phyloP scores from a whole-genome alignment of 257 asterid species.

The Hygrophila difformis region DNA sequence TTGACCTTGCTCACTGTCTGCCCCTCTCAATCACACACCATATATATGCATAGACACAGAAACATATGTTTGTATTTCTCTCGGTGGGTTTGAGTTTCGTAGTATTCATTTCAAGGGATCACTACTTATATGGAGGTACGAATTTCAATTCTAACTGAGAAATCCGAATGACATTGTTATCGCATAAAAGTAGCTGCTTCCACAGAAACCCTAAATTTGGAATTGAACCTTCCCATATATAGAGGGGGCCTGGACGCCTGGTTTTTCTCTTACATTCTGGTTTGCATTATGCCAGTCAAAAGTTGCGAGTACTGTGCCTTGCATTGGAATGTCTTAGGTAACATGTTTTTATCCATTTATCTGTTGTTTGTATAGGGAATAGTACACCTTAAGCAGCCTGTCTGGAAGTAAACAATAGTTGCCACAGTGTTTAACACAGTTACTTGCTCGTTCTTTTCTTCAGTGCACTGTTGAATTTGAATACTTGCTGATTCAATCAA shows the following conservation, averaged over 20 bases:
- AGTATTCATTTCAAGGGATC: conserved; percentile 5
- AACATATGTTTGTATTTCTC: not conserved
- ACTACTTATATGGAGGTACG: not conserved
- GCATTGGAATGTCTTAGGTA: conserved; percentile 13
- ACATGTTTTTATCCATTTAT: conserved; percentile 7
- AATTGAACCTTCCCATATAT: not conserved
- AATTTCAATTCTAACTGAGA: not conserved
- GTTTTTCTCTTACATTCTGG: not conserved
- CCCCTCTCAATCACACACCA: not conserved
- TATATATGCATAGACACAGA: too few relatives aligned
- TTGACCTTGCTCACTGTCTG: not conserved
- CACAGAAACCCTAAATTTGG: conserved; percentile 28
- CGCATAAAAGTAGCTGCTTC: not conserved
- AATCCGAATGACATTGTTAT: too few relatives aligned
- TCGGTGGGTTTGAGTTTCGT: not conserved
- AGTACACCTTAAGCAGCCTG: conserved; percentile 14
- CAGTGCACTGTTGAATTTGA: not conserved
- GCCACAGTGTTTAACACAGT: conserved; percentile 11
- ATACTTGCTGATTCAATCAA: too few relatives aligned
- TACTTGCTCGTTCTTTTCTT: conserved; percentile 11
- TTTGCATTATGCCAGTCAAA: not conserved
- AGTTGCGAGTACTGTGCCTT: too few relatives aligned
- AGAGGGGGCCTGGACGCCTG: not conserved
- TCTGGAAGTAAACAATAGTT: not conserved
- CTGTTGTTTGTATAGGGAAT: conserved; percentile 16